These are phyloP conservation scores for Aspergillus nidulans DNA, from an alignment of 495 filamentous ascomycete species.

Conservation along the genomic window DNA sequence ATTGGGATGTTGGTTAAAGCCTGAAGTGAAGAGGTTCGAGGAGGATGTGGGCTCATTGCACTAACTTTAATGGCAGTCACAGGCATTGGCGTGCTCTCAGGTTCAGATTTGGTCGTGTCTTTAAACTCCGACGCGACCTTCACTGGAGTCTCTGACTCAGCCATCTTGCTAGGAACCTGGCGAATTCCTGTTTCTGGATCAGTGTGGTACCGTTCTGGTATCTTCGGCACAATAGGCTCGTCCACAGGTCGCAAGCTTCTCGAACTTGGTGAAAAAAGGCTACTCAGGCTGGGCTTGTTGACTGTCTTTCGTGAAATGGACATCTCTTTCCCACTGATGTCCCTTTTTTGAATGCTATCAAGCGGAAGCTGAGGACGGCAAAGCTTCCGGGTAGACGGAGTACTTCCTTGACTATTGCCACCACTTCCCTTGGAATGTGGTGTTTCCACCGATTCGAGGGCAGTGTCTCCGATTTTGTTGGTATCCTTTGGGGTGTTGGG, in stretches of 20 bases:
- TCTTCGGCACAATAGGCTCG: constrained; percentile 2
- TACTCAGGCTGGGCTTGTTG: constrained; percentile 4
- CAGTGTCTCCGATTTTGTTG: neutral
- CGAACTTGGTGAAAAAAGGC: neutral
- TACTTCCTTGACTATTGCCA: neutral
- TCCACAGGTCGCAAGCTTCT: neutral
- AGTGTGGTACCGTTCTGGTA: constrained; percentile 3
- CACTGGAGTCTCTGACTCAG: constrained; percentile 3
- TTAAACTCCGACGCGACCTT: neutral
- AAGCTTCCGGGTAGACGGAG: constrained; percentile 4
- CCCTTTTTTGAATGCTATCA: constrained; percentile 4
- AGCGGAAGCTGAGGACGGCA: constrained; percentile 13
- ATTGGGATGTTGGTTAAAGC: constrained; percentile 9
- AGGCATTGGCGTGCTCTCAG: neutral
- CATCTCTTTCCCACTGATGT: constrained; percentile 8
- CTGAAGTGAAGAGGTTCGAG: constrained; percentile 8
- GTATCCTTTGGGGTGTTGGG: neutral
- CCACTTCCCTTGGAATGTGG: neutral
- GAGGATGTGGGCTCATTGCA: constrained; percentile 8
- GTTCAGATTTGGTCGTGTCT: neutral
- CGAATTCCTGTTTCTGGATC: neutral
- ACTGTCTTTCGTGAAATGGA: constrained; percentile 13
- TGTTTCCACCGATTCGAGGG: neutral
- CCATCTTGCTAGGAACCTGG: neutral
- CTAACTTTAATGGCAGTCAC: neutral